A percentile compares a stretch with the other conserved stretches of the same genome.
Conservation (phyloP, 371 early-diverging fungal species). For the Apophysomyces ossiformis region DNA sequence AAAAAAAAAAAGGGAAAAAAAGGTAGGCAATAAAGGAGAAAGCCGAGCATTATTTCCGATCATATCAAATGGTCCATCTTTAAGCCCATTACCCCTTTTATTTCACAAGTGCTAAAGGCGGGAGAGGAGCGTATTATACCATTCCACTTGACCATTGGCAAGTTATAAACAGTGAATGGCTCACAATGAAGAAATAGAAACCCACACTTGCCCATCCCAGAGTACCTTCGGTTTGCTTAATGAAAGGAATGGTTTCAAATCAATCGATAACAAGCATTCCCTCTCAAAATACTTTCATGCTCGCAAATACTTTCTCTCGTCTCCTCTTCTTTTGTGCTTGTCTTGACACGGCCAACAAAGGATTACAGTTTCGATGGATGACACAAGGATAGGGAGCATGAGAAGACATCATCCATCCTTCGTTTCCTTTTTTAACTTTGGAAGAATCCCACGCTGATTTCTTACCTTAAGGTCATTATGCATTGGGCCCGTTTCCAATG, state of each 20-base stretch:
- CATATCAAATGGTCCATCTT: neutral
- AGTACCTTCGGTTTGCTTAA: too few relatives aligned
- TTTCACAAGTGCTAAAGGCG: neutral
- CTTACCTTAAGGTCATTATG: too few relatives aligned
- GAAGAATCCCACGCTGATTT: too few relatives aligned
- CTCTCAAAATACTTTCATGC: too few relatives aligned
- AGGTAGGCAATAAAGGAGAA: neutral
- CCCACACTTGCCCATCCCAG: too few relatives aligned
- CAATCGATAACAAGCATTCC: too few relatives aligned
- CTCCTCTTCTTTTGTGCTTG: neutral
- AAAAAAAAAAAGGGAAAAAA: neutral
- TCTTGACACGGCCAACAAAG: neutral
- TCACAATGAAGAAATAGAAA: too few relatives aligned
- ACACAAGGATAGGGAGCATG: too few relatives aligned
- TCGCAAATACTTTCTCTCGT: neutral
- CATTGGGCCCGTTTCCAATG: too few relatives aligned
- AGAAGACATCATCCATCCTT: too few relatives aligned
- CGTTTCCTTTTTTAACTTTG: too few relatives aligned
- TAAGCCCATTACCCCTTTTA: neutral
- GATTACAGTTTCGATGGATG: neutral
- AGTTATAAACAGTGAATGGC: neutral
- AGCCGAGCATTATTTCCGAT: neutral
- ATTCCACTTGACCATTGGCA: neutral
- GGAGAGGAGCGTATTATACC: neutral
- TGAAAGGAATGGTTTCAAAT: too few relatives aligned